Evolutionary conservation across 768 basidiomycete genomes (phyloP).

Genomic region (Gymnopilus junonius): DNA sequence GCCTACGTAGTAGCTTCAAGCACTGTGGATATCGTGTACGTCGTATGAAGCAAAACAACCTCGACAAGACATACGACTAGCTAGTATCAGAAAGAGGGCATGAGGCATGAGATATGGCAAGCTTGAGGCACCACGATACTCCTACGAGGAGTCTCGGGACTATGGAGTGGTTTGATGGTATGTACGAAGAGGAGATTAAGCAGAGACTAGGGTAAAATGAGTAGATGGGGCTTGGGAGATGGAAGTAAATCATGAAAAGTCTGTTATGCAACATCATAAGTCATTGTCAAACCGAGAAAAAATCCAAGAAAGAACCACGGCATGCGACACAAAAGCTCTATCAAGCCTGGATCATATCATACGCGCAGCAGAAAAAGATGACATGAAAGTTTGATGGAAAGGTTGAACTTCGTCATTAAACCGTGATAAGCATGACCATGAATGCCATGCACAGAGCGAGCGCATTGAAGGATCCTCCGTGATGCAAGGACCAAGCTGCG

Average conservation of each 20-base stretch:
- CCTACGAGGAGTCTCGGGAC: neutral
- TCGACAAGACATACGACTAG: neutral
- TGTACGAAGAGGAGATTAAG: neutral
- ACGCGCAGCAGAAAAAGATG: neutral
- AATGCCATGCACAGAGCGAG: conserved; percentile 22
- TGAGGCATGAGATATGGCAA: neutral
- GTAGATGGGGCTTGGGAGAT: neutral
- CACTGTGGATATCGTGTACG: neutral
- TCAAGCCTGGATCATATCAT: neutral
- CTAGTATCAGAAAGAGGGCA: neutral
- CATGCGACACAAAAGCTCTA: neutral
- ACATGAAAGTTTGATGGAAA: neutral
- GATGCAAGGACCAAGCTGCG: conserved; percentile 29
- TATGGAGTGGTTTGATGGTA: no score
- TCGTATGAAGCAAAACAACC: neutral
- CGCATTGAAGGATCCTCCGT: conserved; percentile 9
- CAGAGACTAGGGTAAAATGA: neutral
- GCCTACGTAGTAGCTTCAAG: conserved; percentile 2
- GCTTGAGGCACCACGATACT: neutral
- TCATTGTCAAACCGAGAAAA: neutral
- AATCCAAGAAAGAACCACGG: neutral
- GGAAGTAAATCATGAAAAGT: conserved; percentile 1
- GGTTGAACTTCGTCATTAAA: conserved; percentile 9
- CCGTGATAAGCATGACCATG: conserved; percentile 21
- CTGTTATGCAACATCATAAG: conserved; percentile 4